These are phyloP conservation scores for Penicillium sp. DNA, from an alignment of 2,329 filamentous ascomycete species.

Conservation along the genomic window DNA sequence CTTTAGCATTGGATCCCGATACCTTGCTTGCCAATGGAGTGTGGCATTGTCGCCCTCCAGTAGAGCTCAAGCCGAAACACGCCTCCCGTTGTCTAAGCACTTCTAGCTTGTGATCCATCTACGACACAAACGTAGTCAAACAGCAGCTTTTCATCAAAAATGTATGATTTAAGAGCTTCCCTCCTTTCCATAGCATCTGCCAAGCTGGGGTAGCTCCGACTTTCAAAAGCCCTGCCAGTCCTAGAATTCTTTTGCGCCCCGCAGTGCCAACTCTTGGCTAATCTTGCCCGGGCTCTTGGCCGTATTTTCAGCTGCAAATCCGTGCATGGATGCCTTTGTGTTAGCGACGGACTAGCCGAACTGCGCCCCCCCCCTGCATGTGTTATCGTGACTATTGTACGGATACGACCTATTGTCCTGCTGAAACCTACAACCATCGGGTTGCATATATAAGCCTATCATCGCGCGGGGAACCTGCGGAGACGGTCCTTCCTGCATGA, in stretches of 20 bases:
- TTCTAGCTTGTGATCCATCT: slow-evolving; percentile 1
- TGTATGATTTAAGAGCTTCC: not conserved
- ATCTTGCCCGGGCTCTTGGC: not conserved
- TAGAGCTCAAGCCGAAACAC: not conserved
- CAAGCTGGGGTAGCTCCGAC: not conserved
- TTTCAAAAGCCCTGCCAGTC: not conserved
- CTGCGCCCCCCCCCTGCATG: not conserved
- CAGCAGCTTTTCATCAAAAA: too few relatives aligned
- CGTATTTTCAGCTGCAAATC: not conserved
- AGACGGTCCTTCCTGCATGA: slow-evolving; percentile 1
- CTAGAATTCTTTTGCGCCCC: not conserved
- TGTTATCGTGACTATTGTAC: not conserved
- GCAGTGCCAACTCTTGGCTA: not conserved
- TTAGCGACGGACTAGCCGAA: not conserved
- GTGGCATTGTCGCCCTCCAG: too few relatives aligned
- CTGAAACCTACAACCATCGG: not conserved
- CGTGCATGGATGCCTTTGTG: not conserved
- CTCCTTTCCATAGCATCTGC: not conserved
- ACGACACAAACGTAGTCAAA: not conserved
- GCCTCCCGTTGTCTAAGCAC: not conserved
- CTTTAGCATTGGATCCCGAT: not conserved
- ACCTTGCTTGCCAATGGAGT: not conserved
- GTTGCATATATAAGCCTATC: not conserved
- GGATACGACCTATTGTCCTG: not conserved
- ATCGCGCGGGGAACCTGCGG: not conserved